Conservation (phyloP, 805 yeast genomes). For the Saccharomyces jurei region DNA sequence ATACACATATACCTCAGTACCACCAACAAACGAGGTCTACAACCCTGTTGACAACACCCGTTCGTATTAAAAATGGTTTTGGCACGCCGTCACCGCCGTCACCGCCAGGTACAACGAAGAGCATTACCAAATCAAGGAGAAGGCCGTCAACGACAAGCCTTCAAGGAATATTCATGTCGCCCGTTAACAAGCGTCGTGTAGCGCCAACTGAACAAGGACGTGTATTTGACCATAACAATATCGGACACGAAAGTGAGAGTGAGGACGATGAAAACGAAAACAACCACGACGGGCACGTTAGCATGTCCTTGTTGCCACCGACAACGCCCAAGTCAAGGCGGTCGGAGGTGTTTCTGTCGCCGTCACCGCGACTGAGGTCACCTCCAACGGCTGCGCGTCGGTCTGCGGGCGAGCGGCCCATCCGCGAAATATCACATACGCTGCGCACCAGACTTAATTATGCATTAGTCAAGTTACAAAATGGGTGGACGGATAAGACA, state of each 20-base stretch:
- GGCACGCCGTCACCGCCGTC: background rate
- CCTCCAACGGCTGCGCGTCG: constrained; percentile 11
- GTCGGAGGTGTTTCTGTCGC: constrained; percentile 27
- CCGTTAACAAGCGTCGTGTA: background rate
- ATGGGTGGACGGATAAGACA: constrained; percentile 28
- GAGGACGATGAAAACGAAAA: background rate
- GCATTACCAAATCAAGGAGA: background rate
- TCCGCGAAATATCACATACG: constrained; percentile 34
- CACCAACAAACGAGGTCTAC: background rate
- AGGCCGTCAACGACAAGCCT: background rate
- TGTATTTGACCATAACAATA: background rate
- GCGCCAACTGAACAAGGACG: background rate
- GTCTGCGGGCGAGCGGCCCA: constrained; percentile 27
- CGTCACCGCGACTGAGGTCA: constrained; percentile 27
- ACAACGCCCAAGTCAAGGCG: constrained; percentile 29
- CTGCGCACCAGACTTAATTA: constrained; percentile 35
- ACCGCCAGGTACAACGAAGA: background rate
- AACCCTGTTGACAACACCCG: background rate
- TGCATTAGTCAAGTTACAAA: constrained; percentile 35
- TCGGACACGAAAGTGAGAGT: background rate
- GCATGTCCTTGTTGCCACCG: constrained; percentile 23
- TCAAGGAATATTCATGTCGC: background rate
- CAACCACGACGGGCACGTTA: constrained; percentile 6
- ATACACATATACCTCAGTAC: background rate
- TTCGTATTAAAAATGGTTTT: background rate